phyloP scores from a whole-genome alignment of 805 yeast species.

The Sugiyamaella floridensis region DNA sequence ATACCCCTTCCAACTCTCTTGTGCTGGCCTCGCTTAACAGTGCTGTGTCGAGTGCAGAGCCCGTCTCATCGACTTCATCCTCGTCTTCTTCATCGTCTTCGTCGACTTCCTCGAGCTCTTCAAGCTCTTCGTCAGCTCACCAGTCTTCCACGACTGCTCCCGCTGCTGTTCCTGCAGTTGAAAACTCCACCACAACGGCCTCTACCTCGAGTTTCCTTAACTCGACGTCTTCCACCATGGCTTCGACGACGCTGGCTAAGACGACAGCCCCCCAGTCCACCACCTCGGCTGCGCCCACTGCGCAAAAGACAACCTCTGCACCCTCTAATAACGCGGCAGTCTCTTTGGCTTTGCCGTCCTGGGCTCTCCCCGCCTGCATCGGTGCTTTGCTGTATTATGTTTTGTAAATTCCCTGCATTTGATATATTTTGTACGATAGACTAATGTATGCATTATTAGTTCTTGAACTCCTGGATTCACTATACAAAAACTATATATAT shows the following conservation, averaged over 20 bases:
- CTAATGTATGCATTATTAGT: not conserved
- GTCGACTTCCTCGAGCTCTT: conserved; percentile 1
- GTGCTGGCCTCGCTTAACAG: conserved; percentile 6
- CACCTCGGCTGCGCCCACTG: not conserved
- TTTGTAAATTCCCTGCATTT: not conserved
- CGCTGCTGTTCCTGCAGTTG: not conserved
- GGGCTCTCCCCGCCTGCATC: not conserved
- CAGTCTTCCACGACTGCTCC: not conserved
- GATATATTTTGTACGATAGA: not conserved
- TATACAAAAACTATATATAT: no score
- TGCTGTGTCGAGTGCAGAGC: not conserved
- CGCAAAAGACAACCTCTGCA: not conserved
- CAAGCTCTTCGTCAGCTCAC: conserved; percentile 1
- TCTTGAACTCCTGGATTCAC: not conserved
- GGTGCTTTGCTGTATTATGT: not conserved
- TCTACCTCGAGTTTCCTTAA: not conserved
- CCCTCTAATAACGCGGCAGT: not conserved
- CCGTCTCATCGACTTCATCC: not conserved
- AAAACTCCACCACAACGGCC: not conserved
- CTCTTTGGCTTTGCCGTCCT: not conserved
- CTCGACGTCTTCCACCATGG: conserved; percentile 3
- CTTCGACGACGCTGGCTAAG: conserved; percentile 1
- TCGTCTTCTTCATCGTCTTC: not conserved
- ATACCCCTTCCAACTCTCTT: conserved; percentile 16
- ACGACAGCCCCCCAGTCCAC: not conserved